Base-by-base conservation (phyloP, 2,329 filamentous ascomycete species). In the Furcasterigmium sp. region DNA sequence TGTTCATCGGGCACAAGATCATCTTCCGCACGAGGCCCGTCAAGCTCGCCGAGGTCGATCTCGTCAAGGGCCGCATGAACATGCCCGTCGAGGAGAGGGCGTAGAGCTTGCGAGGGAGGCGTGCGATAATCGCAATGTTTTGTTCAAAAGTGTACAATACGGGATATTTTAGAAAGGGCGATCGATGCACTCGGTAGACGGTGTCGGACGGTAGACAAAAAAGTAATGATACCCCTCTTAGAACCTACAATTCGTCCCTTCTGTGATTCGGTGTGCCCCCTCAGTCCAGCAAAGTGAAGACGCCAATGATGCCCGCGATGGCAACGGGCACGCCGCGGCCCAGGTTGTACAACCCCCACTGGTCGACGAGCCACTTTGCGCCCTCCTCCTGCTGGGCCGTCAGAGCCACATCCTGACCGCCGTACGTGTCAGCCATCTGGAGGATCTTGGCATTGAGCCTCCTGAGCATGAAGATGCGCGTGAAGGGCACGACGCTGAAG, bases 1-100 rank as follows among this genome's bases (percentile, higher is more conserved):
- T 84, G 11, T 82, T 76, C 51, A 42, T 75, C 2, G 79, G 75
- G 2, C 82, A 85, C 65, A 86, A 85, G 65, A 36, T 72, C 23
- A 50, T 66, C 35, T 65, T 51, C 49, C 60, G 68, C 40, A 65
- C 65, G 41, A 67, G 61, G 57, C 30, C 63, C 6, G 56, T 71
- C 39, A 59, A 60, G 4, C 23, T 67, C 19, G 47, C 45, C 7
- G 61, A 69, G 17, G 62, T 64, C 17, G 65, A 69, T 37, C 50
- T 69, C 29, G 13, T 25, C 39, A 41, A 41, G 39, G 39, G 39
- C n/a, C 19, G 39, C 20, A 23, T 23, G n/a, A 19, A 41, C 28
- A 7, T 26, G 30, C 13, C 30, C 14, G 41, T 13, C 20, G 41
- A 18, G 5, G 18, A 15, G 29, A 14, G 21, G 38, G 19, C 7